Base-by-base conservation (phyloP, 768 basidiomycete genomes). In the Kwoniella bestiolae region DNA sequence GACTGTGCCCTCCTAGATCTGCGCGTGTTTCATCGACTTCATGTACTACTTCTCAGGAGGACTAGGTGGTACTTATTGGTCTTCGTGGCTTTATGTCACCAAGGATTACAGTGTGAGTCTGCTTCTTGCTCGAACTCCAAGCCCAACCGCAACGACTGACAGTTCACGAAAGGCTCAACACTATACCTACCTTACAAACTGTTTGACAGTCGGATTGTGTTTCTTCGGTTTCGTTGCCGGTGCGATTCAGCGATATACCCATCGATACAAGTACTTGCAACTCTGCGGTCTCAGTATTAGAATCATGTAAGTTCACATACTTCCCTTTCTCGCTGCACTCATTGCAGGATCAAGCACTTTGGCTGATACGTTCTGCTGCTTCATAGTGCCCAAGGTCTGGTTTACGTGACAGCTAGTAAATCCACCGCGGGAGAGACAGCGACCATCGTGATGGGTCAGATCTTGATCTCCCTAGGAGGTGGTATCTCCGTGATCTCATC, bases 231-330 rank as follows among this genome's bases (percentile, higher is more conserved):
- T 82, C 31, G 14, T 78, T 18, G 80, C 78, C 8, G 82, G 81
- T 6, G 28, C 73, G 1, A 44, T 80, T 35, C 68, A 72, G 46
- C 63, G 75, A 18, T 74, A 66, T 52, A 78, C 77, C 11, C 76
- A 77, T 56, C 66, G 80, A n/a, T 83, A 79, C 77, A 82, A 82
- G 74, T 68, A 65, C 23, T 47, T 74, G 26, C 78, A 80, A 65
- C 25, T 81, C 41, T 31, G 61, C 16, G 77, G 77, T 28, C 63
- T 77, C 18, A 56, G 52, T 35, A 61, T 77, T 57, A 68, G 76
- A 53, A 65, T 76, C 55, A 56, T 79, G 50, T 29, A 14, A 9
- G 47, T 49, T 11, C 21, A n/a, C 0, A 21, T 26, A 49, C 47
- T 28, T 49, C 47, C 21, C 11, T 21, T n/a, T n/a, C n/a, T n/a